Percentiles rank a stretch among this genome's conserved stretches.
These are phyloP conservation scores for Stentor roeselii DNA, from an alignment of 73 alveolate species.

Conservation along the genomic window DNA sequence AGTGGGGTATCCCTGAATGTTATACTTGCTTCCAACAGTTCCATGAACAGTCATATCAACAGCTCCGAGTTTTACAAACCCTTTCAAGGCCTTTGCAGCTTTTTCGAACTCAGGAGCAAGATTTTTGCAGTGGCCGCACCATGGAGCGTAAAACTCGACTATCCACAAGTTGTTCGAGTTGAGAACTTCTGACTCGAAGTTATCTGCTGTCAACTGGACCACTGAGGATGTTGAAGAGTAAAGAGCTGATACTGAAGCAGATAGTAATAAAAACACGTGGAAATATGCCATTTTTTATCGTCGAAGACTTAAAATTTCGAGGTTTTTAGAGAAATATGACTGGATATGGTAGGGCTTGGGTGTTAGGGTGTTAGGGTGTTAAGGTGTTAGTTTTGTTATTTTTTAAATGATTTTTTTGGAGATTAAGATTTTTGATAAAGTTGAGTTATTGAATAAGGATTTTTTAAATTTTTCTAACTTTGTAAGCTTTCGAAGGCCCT, in stretches of 20 bases:
- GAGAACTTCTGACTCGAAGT: conserved; percentile 61
- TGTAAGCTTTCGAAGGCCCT: too few relatives aligned
- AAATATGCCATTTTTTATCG: too few relatives aligned
- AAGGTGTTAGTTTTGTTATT: too few relatives aligned
- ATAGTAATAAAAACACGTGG: too few relatives aligned
- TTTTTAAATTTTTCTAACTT: too few relatives aligned
- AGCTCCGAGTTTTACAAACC: conserved; percentile 87
- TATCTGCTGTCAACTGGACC: conserved; percentile 49
- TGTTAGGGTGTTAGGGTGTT: too few relatives aligned
- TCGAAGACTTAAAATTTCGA: too few relatives aligned
- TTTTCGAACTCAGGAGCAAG: conserved; percentile 91
- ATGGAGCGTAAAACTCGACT: conserved; percentile 84
- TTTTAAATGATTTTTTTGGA: too few relatives aligned
- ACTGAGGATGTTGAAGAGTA: conserved; percentile 51
- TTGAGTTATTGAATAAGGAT: too few relatives aligned
- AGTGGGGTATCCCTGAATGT: conserved; percentile 81
- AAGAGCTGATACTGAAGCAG: conserved; percentile 8
- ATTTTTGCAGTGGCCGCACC: conserved; percentile 95
- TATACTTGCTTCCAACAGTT: conserved; percentile 57
- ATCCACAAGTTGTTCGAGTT: conserved; percentile 66
- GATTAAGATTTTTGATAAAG: too few relatives aligned
- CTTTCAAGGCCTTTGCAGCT: conserved; percentile 85
- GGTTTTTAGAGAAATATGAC: too few relatives aligned
- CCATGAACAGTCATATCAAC: conserved; percentile 64
- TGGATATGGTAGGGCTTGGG: too few relatives aligned